phyloP scores from a whole-genome alignment of 129 eudicot species.

The Dittrichia graveolens region DNA sequence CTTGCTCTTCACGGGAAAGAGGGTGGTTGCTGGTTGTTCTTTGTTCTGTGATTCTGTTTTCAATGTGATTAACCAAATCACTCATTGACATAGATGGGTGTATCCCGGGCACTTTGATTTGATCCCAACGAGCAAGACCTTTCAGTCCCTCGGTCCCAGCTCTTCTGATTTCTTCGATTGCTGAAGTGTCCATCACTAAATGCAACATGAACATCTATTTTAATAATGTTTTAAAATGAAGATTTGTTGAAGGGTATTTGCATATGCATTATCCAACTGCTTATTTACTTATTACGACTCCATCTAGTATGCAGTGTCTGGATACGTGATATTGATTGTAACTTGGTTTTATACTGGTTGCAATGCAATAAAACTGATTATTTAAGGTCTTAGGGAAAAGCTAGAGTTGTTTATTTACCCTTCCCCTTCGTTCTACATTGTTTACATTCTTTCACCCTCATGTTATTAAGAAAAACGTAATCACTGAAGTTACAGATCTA shows the following conservation, averaged over 20 bases:
- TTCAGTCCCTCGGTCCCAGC: slow-evolving; percentile 24
- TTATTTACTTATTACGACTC: too few species aligned
- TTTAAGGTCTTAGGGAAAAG: too few species aligned
- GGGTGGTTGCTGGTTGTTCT: slow-evolving; percentile 46
- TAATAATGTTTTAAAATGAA: neutral
- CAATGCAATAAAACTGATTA: too few species aligned
- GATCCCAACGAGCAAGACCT: slow-evolving; percentile 41
- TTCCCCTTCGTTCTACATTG: too few species aligned
- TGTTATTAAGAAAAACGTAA: too few species aligned
- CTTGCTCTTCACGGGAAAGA: slow-evolving; percentile 39
- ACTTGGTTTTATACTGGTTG: too few species aligned
- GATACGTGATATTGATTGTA: too few species aligned
- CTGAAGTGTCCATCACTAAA: slow-evolving; percentile 58
- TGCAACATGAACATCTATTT: neutral
- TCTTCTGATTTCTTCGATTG: slow-evolving; percentile 46
- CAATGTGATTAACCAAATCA: slow-evolving; percentile 69
- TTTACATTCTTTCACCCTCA: too few species aligned
- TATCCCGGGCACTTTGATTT: slow-evolving; percentile 51
- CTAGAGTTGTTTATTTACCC: too few species aligned
- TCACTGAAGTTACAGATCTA: too few species aligned
- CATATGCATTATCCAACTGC: neutral
- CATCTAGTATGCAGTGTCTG: too few species aligned
- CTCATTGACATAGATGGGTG: slow-evolving; percentile 70
- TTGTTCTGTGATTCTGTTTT: slow-evolving; percentile 50
- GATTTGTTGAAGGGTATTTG: neutral